phyloP scores from a whole-genome alignment of 2,329 filamentous ascomycete genomes.

The Trichoderma sp. region DNA sequence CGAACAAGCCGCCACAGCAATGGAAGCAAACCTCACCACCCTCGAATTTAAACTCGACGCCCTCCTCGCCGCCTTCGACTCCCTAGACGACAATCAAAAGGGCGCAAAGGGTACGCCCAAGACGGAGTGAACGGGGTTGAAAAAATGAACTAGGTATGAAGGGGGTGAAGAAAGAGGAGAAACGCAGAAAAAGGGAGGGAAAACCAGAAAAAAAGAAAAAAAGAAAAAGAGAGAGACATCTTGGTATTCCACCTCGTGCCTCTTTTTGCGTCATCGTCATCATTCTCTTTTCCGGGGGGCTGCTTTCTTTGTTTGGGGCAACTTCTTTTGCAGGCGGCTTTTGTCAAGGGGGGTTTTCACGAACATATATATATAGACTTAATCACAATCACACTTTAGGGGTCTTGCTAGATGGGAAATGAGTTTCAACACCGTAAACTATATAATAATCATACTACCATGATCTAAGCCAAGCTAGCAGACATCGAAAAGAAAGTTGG shows the following conservation, averaged over 20 bases:
- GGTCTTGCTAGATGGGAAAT: no score
- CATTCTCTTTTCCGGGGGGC: not conserved
- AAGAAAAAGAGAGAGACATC: not conserved
- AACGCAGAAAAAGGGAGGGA: no score
- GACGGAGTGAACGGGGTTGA: not conserved
- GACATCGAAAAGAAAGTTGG: no score
- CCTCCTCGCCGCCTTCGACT: slow-evolving; percentile 54
- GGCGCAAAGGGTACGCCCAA: not conserved
- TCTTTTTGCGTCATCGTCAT: not conserved
- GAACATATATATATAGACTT: no score
- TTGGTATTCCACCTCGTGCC: not conserved
- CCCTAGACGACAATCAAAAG: slow-evolving; percentile 19
- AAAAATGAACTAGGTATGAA: not conserved
- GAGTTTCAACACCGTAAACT: no score
- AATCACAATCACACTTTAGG: no score
- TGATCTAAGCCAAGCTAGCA: no score
- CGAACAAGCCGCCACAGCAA: slow-evolving; percentile 55
- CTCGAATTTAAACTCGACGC: slow-evolving; percentile 60
- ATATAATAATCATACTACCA: no score
- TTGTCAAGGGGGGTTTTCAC: not conserved
- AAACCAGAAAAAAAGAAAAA: slow-evolving; percentile 13
- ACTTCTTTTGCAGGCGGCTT: no score
- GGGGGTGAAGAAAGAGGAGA: not conserved
- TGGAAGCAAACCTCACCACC: slow-evolving; percentile 55
- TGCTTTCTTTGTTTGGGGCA: no score